Evolutionary conservation across 2,329 filamentous ascomycete species (phyloP), one percentile per base, ranked within the genome.

Genomic region (Cyphellophora attinorum): DNA sequence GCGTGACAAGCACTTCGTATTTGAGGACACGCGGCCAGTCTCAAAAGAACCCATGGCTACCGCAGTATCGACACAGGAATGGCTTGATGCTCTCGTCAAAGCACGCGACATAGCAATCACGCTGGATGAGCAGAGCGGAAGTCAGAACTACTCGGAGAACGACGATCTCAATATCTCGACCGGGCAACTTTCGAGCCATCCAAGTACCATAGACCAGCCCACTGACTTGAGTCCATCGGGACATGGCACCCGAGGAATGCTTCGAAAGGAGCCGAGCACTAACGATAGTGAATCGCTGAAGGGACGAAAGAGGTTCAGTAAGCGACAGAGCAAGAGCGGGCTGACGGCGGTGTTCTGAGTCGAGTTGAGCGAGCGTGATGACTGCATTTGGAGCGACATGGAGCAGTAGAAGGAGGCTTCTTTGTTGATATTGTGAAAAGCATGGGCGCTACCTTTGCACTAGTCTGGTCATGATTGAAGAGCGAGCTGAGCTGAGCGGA

Each of bases 281-380:
- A 61, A 58, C 32, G 69, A 73, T 45, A 57, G 59, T 31, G 70
- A 72, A 33, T 71, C 68, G n/a, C 50, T 69, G 11, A 76, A 74
- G 53, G 70, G 70, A 31, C 65, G 68, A 47, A 77, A 76, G 53
- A 60, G 74, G 31, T 96, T 95, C 60, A 94, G 86, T 62, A 91
- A 91, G 61, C 72, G 89, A 48, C 85, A 94, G 61, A 93, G 84
- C 11, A 93, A 93, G 62, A 94, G 85, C 57, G 88, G 89, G n/a
- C 72, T 94, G 31, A 85, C 85, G 17, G 82, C 88, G 31, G 82
- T 85, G 33, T 94, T 95, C 55, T 93, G 58, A 59, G 38, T 33
- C 39, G n/a, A n/a, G 38, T 15, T 13, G 19, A 25, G 34, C 13
- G 30, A n/a, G n/a, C n/a, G n/a, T n/a, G n/a, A n/a, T n/a, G n/a